Conservation (phyloP, 352 stramenopile genomes). For the Globisporangium acanthophoron region DNA sequence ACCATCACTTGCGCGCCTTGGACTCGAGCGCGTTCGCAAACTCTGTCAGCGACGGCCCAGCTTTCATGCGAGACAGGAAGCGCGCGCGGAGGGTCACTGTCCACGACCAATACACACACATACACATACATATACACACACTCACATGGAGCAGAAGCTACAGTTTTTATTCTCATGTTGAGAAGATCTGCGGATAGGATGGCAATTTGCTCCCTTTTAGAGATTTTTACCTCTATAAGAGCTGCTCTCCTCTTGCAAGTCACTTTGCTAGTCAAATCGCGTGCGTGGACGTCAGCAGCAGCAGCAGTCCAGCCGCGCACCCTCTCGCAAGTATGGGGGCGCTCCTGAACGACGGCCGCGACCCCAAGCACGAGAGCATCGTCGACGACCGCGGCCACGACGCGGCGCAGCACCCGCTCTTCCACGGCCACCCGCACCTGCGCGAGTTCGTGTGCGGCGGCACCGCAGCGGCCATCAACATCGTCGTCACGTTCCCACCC, state of each 20-base stretch:
- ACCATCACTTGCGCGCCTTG: background rate
- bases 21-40: slow-evolving; percentile 7
- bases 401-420: slow-evolving; percentile 23
- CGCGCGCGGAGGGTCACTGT: slow-evolving; percentile 6
- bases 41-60: slow-evolving; percentile 6
- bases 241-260: too few species aligned
- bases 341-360: slow-evolving; percentile 11
- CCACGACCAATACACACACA: background rate
- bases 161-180: too few species aligned
- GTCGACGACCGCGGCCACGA: background rate
- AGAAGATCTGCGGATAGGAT: too few species aligned
- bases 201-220: too few species aligned
- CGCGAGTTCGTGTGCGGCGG: slow-evolving; percentile 81
- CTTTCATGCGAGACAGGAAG: slow-evolving; percentile 3
- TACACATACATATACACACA: too few species aligned
- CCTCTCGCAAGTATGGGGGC: slow-evolving; percentile 1
- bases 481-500: slow-evolving; percentile 80
- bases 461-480: slow-evolving; percentile 81
- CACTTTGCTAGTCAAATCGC: too few species aligned
- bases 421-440: slow-evolving; percentile 54
- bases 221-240: too few species aligned
- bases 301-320: too few species aligned
- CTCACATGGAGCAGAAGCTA: background rate
- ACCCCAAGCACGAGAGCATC: background rate
- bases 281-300: too few species aligned